Evolutionary conservation across 2,329 filamentous ascomycete genomes (phyloP).

Genomic region (Beauveria bassiana): DNA sequence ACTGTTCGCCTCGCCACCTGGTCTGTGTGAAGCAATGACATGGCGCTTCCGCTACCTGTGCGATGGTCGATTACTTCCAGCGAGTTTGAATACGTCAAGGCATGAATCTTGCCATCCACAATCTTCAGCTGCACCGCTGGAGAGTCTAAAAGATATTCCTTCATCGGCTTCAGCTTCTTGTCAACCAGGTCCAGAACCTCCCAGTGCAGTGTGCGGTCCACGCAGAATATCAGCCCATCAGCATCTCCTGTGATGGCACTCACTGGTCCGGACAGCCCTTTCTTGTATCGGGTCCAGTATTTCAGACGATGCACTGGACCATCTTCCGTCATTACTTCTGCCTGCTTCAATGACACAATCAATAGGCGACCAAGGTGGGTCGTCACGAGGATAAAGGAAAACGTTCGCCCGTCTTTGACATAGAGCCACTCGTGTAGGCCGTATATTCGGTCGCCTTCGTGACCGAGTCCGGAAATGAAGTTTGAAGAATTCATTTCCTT

Average conservation of each 20-base stretch:
- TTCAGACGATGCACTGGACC: slow-evolving; percentile 25
- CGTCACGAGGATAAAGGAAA: slow-evolving; percentile 56
- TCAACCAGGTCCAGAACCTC: slow-evolving; percentile 43
- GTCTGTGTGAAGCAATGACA: slow-evolving; percentile 38
- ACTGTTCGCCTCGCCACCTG: slow-evolving; percentile 33
- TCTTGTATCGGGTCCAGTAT: slow-evolving; percentile 48
- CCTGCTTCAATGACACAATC: slow-evolving; percentile 41
- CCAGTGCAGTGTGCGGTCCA: slow-evolving; percentile 46
- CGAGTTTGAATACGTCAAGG: slow-evolving; percentile 46
- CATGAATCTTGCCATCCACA: slow-evolving; percentile 40
- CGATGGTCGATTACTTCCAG: slow-evolving; percentile 45
- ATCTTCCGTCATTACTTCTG: slow-evolving; percentile 13
- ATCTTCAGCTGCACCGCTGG: slow-evolving; percentile 42
- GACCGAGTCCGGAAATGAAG: slow-evolving; percentile 49
- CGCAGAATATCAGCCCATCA: slow-evolving; percentile 49
- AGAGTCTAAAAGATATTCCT: slow-evolving; percentile 43
- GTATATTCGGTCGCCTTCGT: slow-evolving; percentile 49
- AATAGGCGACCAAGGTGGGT: slow-evolving; percentile 47
- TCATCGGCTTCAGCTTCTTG: slow-evolving; percentile 42
- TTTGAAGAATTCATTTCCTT: slow-evolving; percentile 33
- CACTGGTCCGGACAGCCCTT: slow-evolving; percentile 38
- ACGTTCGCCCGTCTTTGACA: slow-evolving; percentile 46
- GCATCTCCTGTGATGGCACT: slow-evolving; percentile 48
- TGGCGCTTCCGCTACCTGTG: slow-evolving; percentile 27
- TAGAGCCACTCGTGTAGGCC: slow-evolving; percentile 58